A percentile compares a stretch with the other conserved stretches of the same genome.
phyloP scores from a whole-genome alignment of 23 red algal genomes.

The Gracilaria gracilis region DNA sequence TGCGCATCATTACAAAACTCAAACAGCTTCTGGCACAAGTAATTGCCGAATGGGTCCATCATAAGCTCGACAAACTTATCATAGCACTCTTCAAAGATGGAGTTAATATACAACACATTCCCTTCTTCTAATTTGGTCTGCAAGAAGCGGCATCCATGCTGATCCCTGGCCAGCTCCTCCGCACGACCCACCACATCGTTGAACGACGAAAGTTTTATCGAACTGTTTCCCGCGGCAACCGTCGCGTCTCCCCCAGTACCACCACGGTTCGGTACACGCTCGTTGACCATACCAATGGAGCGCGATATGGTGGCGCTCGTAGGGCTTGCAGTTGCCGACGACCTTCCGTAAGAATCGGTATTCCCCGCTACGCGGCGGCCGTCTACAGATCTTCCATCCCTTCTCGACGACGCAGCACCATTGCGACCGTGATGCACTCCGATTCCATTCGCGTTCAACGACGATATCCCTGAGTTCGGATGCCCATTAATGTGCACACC shows the following conservation, averaged over 20 bases:
- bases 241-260: neutral
- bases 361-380: neutral
- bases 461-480: neutral
- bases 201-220: slow-evolving; percentile 57
- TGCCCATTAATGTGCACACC: slow-evolving; percentile 57
- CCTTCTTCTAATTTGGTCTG: slow-evolving; percentile 91
- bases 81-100: slow-evolving; percentile 93
- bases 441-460: slow-evolving; percentile 11
- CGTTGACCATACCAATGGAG: neutral
- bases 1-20: slow-evolving; percentile 92
- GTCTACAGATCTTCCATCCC: slow-evolving; percentile 13
- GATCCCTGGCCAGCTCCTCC: slow-evolving; percentile 92
- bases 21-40: slow-evolving; percentile 98
- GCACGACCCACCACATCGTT: slow-evolving; percentile 83
- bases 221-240: neutral
- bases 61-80: slow-evolving; percentile 90
- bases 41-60: slow-evolving; percentile 97
- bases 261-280: neutral
- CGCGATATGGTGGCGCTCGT: neutral
- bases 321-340: neutral
- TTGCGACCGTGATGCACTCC: slow-evolving; percentile 11
- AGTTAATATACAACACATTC: slow-evolving; percentile 70
- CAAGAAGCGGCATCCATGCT: slow-evolving; percentile 94
- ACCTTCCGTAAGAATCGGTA: slow-evolving; percentile 35
- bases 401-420: slow-evolving; percentile 4